A percentile compares a stretch with the other conserved stretches of the same genome.
Evolutionary conservation across 805 yeast genomes (phyloP).

Genomic region (Zygotorulaspora chibaensis): DNA sequence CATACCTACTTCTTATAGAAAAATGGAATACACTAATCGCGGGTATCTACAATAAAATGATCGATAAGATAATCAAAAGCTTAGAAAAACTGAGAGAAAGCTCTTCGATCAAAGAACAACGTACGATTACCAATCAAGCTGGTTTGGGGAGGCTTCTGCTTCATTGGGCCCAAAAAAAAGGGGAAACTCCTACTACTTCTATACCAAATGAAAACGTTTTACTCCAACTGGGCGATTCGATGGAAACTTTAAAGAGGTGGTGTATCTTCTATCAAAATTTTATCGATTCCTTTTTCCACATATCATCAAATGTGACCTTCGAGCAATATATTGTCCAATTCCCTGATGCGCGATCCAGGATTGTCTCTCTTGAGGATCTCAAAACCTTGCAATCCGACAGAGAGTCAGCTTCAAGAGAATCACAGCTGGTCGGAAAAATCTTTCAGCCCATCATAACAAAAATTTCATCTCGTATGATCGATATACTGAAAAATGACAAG

Average conservation of each 20-base stretch:
- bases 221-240: slow-evolving; percentile 10
- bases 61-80: slow-evolving; percentile 12
- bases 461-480: slow-evolving; percentile 29
- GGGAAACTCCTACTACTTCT: slow-evolving; percentile 9
- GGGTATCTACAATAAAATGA: slow-evolving; percentile 34
- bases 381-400: slow-evolving; percentile 44
- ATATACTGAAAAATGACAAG: slow-evolving; percentile 38
- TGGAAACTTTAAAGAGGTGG: slow-evolving; percentile 24
- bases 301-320: slow-evolving; percentile 42
- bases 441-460: slow-evolving; percentile 37
- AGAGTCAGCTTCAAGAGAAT: slow-evolving; percentile 41
- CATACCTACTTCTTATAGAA: slow-evolving; percentile 42
- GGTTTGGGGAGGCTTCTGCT: slow-evolving; percentile 5
- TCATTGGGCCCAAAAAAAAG: background rate
- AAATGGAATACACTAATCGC: slow-evolving; percentile 39
- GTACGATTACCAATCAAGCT: slow-evolving; percentile 4
- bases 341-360: slow-evolving; percentile 22
- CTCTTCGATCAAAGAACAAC: slow-evolving; percentile 1
- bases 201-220: slow-evolving; percentile 5
- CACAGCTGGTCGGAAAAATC: slow-evolving; percentile 42
- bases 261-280: slow-evolving; percentile 47
- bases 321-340: slow-evolving; percentile 39
- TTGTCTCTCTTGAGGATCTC: slow-evolving; percentile 31
- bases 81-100: background rate
- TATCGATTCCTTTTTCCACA: slow-evolving; percentile 42